Evolutionary conservation across 768 basidiomycete species (phyloP), one percentile per base, ranked within the genome.

Genomic region (Hygrocybe punicea): DNA sequence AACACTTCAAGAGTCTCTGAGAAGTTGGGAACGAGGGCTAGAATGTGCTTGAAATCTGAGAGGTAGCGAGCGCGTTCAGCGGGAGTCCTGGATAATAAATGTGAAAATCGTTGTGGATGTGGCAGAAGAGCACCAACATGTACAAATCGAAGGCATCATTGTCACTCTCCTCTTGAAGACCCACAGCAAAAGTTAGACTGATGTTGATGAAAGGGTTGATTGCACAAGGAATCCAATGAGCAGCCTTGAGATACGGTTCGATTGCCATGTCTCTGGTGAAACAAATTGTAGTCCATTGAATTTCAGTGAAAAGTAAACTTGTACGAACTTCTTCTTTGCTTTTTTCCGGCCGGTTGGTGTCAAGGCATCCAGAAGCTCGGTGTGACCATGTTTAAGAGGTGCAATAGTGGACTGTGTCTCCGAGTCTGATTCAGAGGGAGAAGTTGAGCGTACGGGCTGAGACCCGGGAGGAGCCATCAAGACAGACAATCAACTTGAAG

Each of bases 201-300:
- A 48, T 48, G 25, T 21, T 29, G 47, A 48, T 29, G 23, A 48
- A 48, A 16, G 47, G 47, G 14, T 48, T 23, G 25, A 48, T 48
- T 29, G 17, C 47, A 16, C 25, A 6, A 14, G 24, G 17, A 48
- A 48, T 48, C 47, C 47, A 48, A 6, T n/a, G 16, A 14, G 19
- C 47, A 48, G 47, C 47, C 47, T 48, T 48, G 47, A 48, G 16
- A 23, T 48, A 48, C 25, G 47, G 47, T 14, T 48, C 25, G 23
- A 48, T 16, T 14, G 47, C 47, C 16, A 23, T 14, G 25, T 48
- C 47, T 29, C 29, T 29, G 29, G 29, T 29, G 29, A 29, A 16
- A 37, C 25, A 19, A 21, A 42, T 42, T 21, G 14, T 16, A 42
- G 40, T 16, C 19, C 19, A 42, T 21, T 16, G 40, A 42, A 42